phyloP scores from a whole-genome alignment of 108 stramenopile genomes.

The Cyclostephanos tholiformis region DNA sequence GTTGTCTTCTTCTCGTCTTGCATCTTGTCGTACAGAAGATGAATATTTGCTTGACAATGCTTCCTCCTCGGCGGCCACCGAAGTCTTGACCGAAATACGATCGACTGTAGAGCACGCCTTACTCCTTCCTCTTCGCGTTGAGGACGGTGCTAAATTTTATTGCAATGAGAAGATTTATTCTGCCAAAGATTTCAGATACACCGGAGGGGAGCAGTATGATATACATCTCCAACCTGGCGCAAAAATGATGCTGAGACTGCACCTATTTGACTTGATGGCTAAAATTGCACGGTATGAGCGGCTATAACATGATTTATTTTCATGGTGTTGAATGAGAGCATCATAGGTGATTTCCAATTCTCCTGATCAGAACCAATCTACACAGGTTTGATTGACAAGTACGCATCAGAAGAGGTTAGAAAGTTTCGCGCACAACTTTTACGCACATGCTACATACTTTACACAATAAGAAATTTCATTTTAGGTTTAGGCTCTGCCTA shows the following conservation, averaged over 20 bases:
- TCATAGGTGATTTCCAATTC: too few species aligned
- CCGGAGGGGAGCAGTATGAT: not conserved
- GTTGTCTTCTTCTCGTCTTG: not conserved
- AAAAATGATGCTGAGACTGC: slow-evolving; percentile 51
- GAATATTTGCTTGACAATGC: not conserved
- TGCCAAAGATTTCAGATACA: not conserved
- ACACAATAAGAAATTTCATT: too few species aligned
- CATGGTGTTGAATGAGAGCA: too few species aligned
- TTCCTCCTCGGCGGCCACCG: slow-evolving; percentile 23
- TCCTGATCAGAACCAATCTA: too few species aligned
- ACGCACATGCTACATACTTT: too few species aligned
- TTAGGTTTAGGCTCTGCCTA: too few species aligned
- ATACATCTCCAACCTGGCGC: slow-evolving; percentile 34
- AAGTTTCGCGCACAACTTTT: too few species aligned
- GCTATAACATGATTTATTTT: not conserved
- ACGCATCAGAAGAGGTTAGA: too few species aligned
- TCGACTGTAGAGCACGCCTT: slow-evolving; percentile 21
- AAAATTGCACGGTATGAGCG: slow-evolving; percentile 43
- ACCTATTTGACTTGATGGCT: slow-evolving; percentile 34
- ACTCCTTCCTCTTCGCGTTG: slow-evolving; percentile 25
- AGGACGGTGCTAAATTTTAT: slow-evolving; percentile 40
- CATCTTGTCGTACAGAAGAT: not conserved
- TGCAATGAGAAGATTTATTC: slow-evolving; percentile 20
- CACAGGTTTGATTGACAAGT: too few species aligned
- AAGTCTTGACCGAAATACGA: slow-evolving; percentile 46